A percentile compares a stretch with the other conserved stretches of the same genome.
These are phyloP conservation scores for Aspergillus aculeatinus DNA, from an alignment of 2,329 filamentous ascomycete genomes.

Conservation along the genomic window DNA sequence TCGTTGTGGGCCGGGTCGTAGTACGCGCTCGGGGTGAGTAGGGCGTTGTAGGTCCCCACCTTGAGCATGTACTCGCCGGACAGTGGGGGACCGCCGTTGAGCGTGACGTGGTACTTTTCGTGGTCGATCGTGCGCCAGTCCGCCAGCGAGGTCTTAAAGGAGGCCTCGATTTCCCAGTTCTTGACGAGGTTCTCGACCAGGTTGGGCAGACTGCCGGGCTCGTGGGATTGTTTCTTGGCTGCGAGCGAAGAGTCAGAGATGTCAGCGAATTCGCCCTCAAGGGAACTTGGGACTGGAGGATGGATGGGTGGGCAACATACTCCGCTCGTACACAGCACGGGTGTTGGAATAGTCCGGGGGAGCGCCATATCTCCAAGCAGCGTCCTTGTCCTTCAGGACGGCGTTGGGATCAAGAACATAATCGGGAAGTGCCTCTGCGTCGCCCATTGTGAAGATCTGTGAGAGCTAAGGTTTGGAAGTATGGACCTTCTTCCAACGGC, in stretches of 20 bases:
- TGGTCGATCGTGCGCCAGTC: conserved; percentile 68
- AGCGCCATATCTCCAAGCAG: conserved; percentile 60
- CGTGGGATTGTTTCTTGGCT: conserved; percentile 61
- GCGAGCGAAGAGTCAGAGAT: conserved; percentile 1
- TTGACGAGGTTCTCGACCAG: conserved; percentile 70
- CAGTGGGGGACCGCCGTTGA: conserved; percentile 61
- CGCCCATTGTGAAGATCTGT: neutral
- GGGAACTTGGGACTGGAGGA: too few relatives aligned
- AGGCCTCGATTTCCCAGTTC: conserved; percentile 72
- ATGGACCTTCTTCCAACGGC: neutral
- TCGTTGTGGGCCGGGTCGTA: conserved; percentile 63
- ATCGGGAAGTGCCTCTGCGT: conserved; percentile 46
- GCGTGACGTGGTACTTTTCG: conserved; percentile 60
- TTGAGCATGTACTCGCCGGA: conserved; percentile 64
- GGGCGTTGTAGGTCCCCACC: conserved; percentile 68
- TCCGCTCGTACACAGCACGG: conserved; percentile 57
- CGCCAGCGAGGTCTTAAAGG: conserved; percentile 60
- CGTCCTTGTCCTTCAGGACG: conserved; percentile 54
- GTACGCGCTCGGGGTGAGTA: conserved; percentile 63
- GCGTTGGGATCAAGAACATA: conserved; percentile 61
- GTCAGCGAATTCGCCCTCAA: too few relatives aligned
- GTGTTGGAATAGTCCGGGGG: conserved; percentile 66
- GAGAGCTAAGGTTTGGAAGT: too few relatives aligned
- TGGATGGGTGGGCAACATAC: conserved; percentile 37
- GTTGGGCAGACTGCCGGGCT: conserved; percentile 55